Conservation (phyloP, 768 basidiomycete species). For the Mycena leptocephala region DNA sequence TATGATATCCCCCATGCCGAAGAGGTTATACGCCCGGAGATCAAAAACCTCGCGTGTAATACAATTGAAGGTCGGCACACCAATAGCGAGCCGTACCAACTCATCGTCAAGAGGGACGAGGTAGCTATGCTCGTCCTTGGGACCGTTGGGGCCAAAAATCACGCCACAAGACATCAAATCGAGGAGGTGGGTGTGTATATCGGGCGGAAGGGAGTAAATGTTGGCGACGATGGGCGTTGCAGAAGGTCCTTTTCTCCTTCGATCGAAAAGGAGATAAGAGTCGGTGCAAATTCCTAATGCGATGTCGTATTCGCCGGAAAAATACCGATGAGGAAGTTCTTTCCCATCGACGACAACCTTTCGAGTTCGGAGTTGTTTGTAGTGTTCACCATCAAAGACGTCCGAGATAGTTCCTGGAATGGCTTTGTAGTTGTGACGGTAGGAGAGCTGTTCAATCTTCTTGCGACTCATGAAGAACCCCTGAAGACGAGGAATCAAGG, state of each 20-base stretch:
- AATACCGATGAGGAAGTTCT: slow-evolving; percentile 45
- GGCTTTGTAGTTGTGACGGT: no score
- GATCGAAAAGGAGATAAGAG: no score
- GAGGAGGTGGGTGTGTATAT: slow-evolving; percentile 42
- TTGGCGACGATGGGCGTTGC: slow-evolving; percentile 61
- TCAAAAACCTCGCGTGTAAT: slow-evolving; percentile 46
- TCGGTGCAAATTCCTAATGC: no score
- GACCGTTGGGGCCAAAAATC: no score
- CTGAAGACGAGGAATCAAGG: slow-evolving; percentile 48
- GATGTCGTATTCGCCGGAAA: no score
- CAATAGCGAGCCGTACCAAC: not conserved
- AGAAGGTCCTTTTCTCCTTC: slow-evolving; percentile 43
- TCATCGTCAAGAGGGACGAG: slow-evolving; percentile 5
- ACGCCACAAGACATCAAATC: slow-evolving; percentile 49
- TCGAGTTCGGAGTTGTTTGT: slow-evolving; percentile 39
- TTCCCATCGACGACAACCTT: slow-evolving; percentile 47
- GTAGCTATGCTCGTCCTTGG: slow-evolving; percentile 7
- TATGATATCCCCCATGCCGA: slow-evolving; percentile 44
- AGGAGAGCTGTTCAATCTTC: slow-evolving; percentile 30
- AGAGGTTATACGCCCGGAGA: slow-evolving; percentile 47
- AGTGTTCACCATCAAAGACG: slow-evolving; percentile 53
- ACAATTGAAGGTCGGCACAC: slow-evolving; percentile 35
- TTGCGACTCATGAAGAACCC: slow-evolving; percentile 33
- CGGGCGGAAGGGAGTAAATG: slow-evolving; percentile 57
- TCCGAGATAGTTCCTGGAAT: slow-evolving; percentile 41